Evolutionary conservation across 768 basidiomycete species (phyloP), one percentile per base, ranked within the genome.

Genomic region (Amanita inopinata): DNA sequence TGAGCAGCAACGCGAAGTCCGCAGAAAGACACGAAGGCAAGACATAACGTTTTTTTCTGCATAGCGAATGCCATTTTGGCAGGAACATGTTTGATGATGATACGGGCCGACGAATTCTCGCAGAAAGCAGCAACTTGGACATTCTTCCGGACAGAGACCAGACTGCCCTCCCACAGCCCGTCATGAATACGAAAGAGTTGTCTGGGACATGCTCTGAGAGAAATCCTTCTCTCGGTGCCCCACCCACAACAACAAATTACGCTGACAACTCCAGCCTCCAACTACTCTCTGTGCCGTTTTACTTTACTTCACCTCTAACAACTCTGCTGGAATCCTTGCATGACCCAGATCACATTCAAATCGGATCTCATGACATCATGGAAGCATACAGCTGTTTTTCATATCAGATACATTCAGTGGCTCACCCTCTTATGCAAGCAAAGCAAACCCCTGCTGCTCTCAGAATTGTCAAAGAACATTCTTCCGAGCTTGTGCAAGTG

Each of bases 351-450:
- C 48, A 43, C 28, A 56, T 62, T 25, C 52, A 56, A 23, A 56
- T 73, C n/a, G 63, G 70, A 1, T 44, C 62, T 19, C 74, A 77
- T 49, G 77, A 79, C 55, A 58, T 83, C 46, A 60, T 69, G 30
- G 79, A 84, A 53, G 78, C 81, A 8, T 83, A 83, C 51, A 63
- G 59, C 48, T 62, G 67, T 0, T 62, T 83, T 32, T 67, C 69
- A 0, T 56, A 57, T 20, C 67, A 73, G 19, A 58, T 81, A 42
- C 62, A 63, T 9, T 46, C 55, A 8, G 53, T 58, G 23, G 51
- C 56, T 19, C 44, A 50, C 20, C 23, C 30, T 10, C 46, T 62
- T 14, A 20, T 56, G 14, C 45, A 33, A 7, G 33, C 27, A 14
- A 19, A 46, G 17, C 4, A 10, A 15, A 34, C 32, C 24, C n/a